phyloP scores from a whole-genome alignment of 129 eudicot species.

The Pseudognaphalium luteoalbum region DNA sequence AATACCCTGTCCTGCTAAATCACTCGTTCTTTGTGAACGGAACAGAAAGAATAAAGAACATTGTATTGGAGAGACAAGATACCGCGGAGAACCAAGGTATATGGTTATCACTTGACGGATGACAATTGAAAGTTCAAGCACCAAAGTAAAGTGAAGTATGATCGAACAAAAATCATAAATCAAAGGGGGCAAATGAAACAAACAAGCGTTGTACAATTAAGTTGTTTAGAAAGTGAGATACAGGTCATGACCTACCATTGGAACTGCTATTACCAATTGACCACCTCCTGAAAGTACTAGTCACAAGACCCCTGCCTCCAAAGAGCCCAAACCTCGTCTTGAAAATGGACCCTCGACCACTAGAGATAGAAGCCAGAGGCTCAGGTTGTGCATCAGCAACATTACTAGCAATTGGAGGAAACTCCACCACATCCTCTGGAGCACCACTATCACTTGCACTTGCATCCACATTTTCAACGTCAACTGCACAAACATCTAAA shows the following conservation, averaged over 20 bases:
- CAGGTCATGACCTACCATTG: conserved; percentile 29
- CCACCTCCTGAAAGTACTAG: conserved; percentile 62
- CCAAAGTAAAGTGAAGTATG: conserved; percentile 17
- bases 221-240: conserved; percentile 19
- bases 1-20: background rate
- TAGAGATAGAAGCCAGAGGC: conserved; percentile 42
- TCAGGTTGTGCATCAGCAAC: conserved; percentile 31
- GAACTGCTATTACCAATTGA: conserved; percentile 51
- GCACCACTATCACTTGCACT: conserved; percentile 62
- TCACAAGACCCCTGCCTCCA: conserved; percentile 65
- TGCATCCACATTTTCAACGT: conserved; percentile 54
- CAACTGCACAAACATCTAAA: conserved; percentile 71
- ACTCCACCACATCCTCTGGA: conserved; percentile 52
- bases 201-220: conserved; percentile 2
- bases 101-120: background rate
- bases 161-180: conserved; percentile 22
- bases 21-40: background rate
- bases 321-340: conserved; percentile 60
- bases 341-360: conserved; percentile 45
- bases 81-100: background rate
- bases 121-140: conserved; percentile 3
- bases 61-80: background rate
- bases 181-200: background rate
- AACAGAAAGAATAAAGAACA: conserved; percentile 11
- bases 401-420: conserved; percentile 38